Evolutionary conservation across 2,329 filamentous ascomycete species (phyloP).

Genomic region (Colletotrichum tanaceti): DNA sequence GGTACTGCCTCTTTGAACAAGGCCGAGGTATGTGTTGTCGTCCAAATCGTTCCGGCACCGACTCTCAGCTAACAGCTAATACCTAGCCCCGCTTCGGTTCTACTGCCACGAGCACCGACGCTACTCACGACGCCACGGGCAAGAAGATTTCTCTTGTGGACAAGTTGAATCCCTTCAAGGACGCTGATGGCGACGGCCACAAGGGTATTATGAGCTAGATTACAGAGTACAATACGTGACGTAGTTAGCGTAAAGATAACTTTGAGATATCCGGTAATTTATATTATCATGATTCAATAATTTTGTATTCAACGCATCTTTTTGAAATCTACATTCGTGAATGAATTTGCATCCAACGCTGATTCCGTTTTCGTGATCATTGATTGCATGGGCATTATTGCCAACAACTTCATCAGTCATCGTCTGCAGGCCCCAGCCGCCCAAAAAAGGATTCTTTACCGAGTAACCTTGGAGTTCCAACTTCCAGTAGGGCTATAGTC

Average conservation of each 20-base stretch:
- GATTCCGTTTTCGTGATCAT: no score
- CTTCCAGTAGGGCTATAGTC: slow-evolving; percentile 16
- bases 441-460: not conserved
- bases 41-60: no score
- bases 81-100: slow-evolving; percentile 8
- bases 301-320: no score
- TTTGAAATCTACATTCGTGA: no score
- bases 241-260: not conserved
- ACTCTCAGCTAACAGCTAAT: not conserved
- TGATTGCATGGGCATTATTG: no score
- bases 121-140: slow-evolving; percentile 3
- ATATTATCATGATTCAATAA: no score
- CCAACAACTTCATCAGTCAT: no score
- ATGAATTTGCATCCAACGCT: no score
- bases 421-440: no score
- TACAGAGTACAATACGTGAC: no score
- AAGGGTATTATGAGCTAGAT: slow-evolving; percentile 42
- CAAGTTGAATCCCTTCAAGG: slow-evolving; percentile 44
- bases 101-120: not conserved
- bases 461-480: slow-evolving; percentile 19
- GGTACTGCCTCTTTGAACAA: slow-evolving; percentile 1
- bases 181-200: slow-evolving; percentile 44
- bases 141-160: slow-evolving; percentile 42
- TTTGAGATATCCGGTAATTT: not conserved
- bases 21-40: not conserved